Conservation (phyloP, 768 basidiomycete species). For the Tylopilus intermedius region DNA sequence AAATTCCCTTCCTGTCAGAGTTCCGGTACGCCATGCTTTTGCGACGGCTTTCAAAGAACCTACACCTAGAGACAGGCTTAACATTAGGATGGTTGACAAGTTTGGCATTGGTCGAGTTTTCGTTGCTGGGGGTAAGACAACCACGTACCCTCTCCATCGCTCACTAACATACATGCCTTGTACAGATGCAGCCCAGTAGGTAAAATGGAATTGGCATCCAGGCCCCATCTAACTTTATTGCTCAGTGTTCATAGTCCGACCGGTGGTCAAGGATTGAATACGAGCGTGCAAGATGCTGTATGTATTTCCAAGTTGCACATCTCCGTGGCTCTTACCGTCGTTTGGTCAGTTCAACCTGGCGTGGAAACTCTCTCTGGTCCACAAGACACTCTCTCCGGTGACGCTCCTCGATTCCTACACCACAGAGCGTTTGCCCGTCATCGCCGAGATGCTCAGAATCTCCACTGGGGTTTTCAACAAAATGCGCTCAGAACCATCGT, state of each 20-base stretch:
- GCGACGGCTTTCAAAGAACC: not conserved
- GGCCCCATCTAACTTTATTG: not conserved
- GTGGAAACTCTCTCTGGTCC: constrained; percentile 36
- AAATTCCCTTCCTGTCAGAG: constrained; percentile 21
- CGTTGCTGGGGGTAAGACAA: constrained; percentile 38
- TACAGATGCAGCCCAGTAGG: constrained; percentile 44
- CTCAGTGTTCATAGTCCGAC: constrained; percentile 23
- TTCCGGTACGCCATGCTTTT: constrained; percentile 25
- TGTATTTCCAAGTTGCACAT: constrained; percentile 5
- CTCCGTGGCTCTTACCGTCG: not conserved
- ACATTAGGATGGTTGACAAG: constrained; percentile 40
- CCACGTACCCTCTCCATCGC: not conserved
- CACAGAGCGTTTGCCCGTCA: constrained; percentile 41
- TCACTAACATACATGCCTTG: not conserved
- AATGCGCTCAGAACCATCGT: not conserved
- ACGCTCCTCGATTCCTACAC: constrained; percentile 35
- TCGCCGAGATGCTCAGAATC: constrained; percentile 40
- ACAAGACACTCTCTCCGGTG: constrained; percentile 32
- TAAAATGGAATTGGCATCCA: not conserved
- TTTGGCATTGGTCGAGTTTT: constrained; percentile 43
- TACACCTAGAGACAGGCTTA: constrained; percentile 32
- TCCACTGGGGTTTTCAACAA: constrained; percentile 28
- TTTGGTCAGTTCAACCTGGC: constrained; percentile 35
- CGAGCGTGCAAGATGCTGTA: constrained; percentile 37
- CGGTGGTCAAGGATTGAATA: constrained; percentile 31